Evolutionary conservation across 2,329 filamentous ascomycete genomes (phyloP).

Genomic region (Microdochium paspali): DNA sequence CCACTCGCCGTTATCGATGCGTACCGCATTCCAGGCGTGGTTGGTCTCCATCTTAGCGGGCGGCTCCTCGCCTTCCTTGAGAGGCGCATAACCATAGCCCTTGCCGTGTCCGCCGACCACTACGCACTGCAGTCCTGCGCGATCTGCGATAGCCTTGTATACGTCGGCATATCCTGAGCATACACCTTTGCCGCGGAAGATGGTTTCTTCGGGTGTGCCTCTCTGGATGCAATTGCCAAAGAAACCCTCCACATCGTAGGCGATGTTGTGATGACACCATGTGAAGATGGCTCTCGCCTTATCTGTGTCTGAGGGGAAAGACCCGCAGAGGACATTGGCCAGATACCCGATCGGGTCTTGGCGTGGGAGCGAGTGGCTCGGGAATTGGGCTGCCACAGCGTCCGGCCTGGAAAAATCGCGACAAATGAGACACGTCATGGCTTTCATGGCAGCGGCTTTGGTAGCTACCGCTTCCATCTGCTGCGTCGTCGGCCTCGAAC

Average conservation of each 20-base stretch:
- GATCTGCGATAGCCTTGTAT: conserved; percentile 67
- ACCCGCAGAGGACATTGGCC: conserved; percentile 65
- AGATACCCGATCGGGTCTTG: conserved; percentile 61
- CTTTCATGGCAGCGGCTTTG: conserved; percentile 16
- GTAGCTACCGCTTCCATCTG: conserved; percentile 36
- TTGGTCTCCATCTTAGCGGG: conserved; percentile 53
- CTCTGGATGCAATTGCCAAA: conserved; percentile 60
- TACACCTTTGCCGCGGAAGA: conserved; percentile 72
- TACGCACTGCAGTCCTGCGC: conserved; percentile 70
- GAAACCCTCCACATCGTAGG: conserved; percentile 74
- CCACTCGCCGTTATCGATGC: conserved; percentile 80
- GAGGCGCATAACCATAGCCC: conserved; percentile 61
- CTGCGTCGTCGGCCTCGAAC: conserved; percentile 40
- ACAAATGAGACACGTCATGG: conserved; percentile 59
- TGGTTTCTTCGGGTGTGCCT: conserved; percentile 61
- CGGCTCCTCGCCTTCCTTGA: conserved; percentile 53
- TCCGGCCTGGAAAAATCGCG: conserved; percentile 84
- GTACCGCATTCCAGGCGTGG: conserved; percentile 91
- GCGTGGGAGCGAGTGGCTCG: conserved; percentile 59
- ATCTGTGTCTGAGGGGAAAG: conserved; percentile 75
- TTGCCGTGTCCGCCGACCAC: conserved; percentile 77
- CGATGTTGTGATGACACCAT: conserved; percentile 91
- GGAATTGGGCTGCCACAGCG: conserved; percentile 66
- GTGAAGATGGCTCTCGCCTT: conserved; percentile 90
- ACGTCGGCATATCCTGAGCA: conserved; percentile 86